Evolutionary conservation across 2,329 filamentous ascomycete genomes (phyloP).

Genomic region (Xylaria sp.): DNA sequence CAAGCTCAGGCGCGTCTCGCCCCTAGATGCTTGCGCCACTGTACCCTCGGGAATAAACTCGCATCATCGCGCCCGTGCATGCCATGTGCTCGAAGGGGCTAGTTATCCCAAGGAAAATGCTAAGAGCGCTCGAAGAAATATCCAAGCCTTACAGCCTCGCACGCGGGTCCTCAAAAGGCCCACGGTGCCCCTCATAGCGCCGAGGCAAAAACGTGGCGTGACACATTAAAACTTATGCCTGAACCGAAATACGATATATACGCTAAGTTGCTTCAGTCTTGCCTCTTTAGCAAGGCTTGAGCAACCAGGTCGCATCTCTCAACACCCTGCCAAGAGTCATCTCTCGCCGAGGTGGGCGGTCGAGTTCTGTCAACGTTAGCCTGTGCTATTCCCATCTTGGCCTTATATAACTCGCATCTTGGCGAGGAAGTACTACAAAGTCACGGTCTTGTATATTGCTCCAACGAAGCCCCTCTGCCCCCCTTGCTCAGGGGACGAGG

Average conservation of each 20-base stretch:
- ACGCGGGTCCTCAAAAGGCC: background rate
- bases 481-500: background rate
- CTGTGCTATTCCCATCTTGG: constrained; percentile 1
- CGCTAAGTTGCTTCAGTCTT: background rate
- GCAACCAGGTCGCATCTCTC: background rate
- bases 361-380: background rate
- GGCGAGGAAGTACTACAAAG: constrained; percentile 14
- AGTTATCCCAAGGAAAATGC: background rate
- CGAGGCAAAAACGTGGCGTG: background rate
- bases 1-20: background rate
- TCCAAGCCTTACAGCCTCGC: constrained; percentile 20
- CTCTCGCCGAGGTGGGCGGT: constrained; percentile 5
- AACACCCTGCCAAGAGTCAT: background rate
- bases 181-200: background rate
- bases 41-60: background rate
- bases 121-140: constrained; percentile 7
- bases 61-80: background rate
- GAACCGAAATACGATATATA: background rate
- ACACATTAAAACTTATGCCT: background rate
- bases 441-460: constrained; percentile 14
- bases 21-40: background rate
- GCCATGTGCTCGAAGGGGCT: background rate
- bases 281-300: constrained; percentile 1
- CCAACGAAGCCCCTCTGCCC: background rate
- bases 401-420: constrained; percentile 9